phyloP scores from a whole-genome alignment of 352 stramenopile genomes.

The Phytophthora nicotianae region DNA sequence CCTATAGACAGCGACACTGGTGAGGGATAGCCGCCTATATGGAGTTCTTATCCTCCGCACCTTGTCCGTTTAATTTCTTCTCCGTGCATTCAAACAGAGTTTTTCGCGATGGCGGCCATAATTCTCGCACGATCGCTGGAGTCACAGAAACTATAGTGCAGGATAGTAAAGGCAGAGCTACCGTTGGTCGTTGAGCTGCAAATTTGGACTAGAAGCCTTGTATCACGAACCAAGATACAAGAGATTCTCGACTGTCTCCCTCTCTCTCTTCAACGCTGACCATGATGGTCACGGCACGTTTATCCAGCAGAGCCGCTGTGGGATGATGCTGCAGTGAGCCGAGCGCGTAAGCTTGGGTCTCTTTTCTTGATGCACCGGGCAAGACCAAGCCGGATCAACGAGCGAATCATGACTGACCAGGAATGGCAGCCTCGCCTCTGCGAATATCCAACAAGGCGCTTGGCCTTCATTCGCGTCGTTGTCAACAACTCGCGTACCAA shows the following conservation, averaged over 20 bases:
- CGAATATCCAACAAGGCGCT: neutral
- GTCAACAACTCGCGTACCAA: too few relatives aligned
- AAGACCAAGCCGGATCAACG: slow-evolving; percentile 11
- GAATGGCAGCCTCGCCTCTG: slow-evolving; percentile 4
- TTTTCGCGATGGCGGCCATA: neutral
- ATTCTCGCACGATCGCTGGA: neutral
- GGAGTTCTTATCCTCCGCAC: slow-evolving; percentile 21
- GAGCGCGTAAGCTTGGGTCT: neutral
- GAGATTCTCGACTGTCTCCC: too few relatives aligned
- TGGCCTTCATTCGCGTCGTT: too few relatives aligned
- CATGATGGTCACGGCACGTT: slow-evolving; percentile 1
- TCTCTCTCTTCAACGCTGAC: neutral
- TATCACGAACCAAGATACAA: too few relatives aligned
- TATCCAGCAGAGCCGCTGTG: neutral
- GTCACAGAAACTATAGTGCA: neutral
- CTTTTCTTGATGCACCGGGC: slow-evolving; percentile 5
- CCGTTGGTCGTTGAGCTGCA: slow-evolving; percentile 11
- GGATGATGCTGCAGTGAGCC: slow-evolving; percentile 3
- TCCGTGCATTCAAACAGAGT: neutral
- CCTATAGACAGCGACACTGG: neutral
- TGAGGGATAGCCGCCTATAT: slow-evolving; percentile 6
- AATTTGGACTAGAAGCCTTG: slow-evolving; percentile 3
- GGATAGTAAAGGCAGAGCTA: neutral
- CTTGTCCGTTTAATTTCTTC: slow-evolving; percentile 11
- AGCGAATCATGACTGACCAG: neutral